A percentile compares a stretch with the other conserved stretches of the same genome.
phyloP scores from a whole-genome alignment of 163 green algal species.

The Trebouxia gelatinosa region DNA sequence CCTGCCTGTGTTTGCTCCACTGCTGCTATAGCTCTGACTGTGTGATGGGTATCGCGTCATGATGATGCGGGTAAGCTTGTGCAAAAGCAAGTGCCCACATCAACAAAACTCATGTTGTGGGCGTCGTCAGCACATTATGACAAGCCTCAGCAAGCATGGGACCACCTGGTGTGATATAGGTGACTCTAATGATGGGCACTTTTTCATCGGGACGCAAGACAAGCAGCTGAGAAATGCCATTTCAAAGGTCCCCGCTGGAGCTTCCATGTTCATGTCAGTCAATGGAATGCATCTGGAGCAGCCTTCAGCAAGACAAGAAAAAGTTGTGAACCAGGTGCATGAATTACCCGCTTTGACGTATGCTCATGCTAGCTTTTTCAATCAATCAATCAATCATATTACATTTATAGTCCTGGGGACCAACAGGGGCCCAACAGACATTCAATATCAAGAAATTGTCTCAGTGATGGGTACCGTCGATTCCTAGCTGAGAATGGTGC shows the following conservation, averaged over 20 bases:
- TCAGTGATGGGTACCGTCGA: no score
- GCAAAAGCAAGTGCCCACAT: no score
- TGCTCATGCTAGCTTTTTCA: no score
- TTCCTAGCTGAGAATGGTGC: no score
- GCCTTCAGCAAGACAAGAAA: conserved; percentile 57
- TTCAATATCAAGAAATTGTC: no score
- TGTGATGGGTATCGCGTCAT: neutral
- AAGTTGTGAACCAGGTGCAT: conserved; percentile 47
- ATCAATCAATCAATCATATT: no score
- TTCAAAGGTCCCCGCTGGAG: conserved; percentile 53
- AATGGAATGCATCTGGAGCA: conserved; percentile 78
- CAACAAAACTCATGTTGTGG: no score
- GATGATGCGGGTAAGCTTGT: neutral
- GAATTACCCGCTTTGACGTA: no score
- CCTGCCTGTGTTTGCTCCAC: neutral
- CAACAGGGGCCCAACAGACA: no score
- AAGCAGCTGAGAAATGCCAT: conserved; percentile 52
- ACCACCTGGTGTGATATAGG: conserved; percentile 32
- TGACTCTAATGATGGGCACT: conserved; percentile 66
- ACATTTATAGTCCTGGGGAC: no score
- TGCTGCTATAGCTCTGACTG: neutral
- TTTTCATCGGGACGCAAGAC: conserved; percentile 80
- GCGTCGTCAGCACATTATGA: no score
- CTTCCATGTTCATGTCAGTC: conserved; percentile 68
- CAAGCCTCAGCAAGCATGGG: no score